Conservation (phyloP, 1,284 basidiomycete species). For the Salmacisia buchloeana region DNA sequence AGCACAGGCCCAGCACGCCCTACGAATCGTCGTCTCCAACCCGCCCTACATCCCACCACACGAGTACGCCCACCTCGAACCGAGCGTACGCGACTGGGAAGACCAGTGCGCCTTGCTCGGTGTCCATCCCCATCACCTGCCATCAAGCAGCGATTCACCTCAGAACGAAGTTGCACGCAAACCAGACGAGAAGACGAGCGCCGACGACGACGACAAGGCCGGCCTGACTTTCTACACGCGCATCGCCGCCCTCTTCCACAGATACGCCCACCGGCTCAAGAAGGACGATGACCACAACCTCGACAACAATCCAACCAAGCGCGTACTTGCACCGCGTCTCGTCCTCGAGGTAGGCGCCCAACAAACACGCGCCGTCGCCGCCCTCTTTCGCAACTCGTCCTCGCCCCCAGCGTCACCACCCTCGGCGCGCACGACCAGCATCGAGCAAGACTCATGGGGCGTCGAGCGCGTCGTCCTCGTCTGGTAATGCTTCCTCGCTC, state of each 20-base stretch:
- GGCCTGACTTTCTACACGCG: neutral
- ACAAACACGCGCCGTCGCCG: neutral
- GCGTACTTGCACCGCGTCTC: neutral
- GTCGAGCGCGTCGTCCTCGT: neutral
- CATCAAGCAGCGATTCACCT: neutral
- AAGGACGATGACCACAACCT: too few relatives aligned
- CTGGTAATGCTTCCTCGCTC: neutral
- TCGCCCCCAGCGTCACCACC: neutral
- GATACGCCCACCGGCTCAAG: too few relatives aligned
- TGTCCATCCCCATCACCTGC: conserved; percentile 57
- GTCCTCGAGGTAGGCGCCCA: neutral
- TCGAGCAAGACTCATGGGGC: neutral
- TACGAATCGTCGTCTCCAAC: conserved; percentile 69
- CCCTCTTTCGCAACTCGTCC: neutral
- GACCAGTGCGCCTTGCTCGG: conserved; percentile 73
- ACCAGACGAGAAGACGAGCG: too few relatives aligned
- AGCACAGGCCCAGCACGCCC: neutral
- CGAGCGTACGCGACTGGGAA: conserved; percentile 67
- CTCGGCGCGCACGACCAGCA: neutral
- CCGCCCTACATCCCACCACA: conserved; percentile 76
- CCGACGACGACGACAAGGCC: neutral
- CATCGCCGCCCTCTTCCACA: neutral
- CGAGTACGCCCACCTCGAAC: conserved; percentile 56
- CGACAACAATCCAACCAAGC: too few relatives aligned
- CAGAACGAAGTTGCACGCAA: too few relatives aligned